Percentiles rank a stretch among this genome's conserved stretches.
These are phyloP conservation scores for Leptographium flavum DNA, from an alignment of 2,329 filamentous ascomycete genomes.

Conservation along the genomic window DNA sequence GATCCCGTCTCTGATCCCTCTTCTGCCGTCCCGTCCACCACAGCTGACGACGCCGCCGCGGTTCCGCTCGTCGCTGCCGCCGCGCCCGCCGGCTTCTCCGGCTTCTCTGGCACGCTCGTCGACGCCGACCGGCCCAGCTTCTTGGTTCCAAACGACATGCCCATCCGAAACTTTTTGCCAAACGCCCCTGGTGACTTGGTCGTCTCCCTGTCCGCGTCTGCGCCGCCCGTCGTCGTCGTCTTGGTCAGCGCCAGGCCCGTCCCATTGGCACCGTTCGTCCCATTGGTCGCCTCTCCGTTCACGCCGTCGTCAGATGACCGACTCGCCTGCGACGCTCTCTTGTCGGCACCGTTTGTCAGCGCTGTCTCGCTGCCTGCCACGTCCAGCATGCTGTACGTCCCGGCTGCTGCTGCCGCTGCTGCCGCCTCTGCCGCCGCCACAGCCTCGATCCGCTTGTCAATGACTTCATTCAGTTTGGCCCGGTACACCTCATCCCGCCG, in stretches of 20 bases:
- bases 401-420: slow-evolving; percentile 22
- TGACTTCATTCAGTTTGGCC: slow-evolving; percentile 48
- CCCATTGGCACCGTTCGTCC: too few relatives aligned
- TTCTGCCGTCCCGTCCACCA: neutral
- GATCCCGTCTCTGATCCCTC: slow-evolving; percentile 3
- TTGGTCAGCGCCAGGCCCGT: slow-evolving; percentile 18
- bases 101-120: slow-evolving; percentile 55
- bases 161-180: slow-evolving; percentile 72
- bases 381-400: slow-evolving; percentile 14
- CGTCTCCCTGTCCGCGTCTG: slow-evolving; percentile 19
- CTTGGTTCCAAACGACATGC: slow-evolving; percentile 65
- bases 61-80: neutral
- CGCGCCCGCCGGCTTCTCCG: slow-evolving; percentile 42
- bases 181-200: slow-evolving; percentile 49
- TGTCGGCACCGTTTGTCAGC: slow-evolving; percentile 23
- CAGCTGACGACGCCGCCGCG: neutral
- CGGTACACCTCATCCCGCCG: slow-evolving; percentile 63
- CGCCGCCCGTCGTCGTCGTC: slow-evolving; percentile 17
- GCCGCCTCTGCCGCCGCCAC: slow-evolving; percentile 27
- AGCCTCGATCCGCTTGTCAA: slow-evolving; percentile 43
- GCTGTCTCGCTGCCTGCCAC: neutral
- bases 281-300: slow-evolving; percentile 38
- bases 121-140: slow-evolving; percentile 62
- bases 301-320: slow-evolving; percentile 60
- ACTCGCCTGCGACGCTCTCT: slow-evolving; percentile 39